Evolutionary conservation across 768 basidiomycete species (phyloP).

Genomic region (Bullera alba): DNA sequence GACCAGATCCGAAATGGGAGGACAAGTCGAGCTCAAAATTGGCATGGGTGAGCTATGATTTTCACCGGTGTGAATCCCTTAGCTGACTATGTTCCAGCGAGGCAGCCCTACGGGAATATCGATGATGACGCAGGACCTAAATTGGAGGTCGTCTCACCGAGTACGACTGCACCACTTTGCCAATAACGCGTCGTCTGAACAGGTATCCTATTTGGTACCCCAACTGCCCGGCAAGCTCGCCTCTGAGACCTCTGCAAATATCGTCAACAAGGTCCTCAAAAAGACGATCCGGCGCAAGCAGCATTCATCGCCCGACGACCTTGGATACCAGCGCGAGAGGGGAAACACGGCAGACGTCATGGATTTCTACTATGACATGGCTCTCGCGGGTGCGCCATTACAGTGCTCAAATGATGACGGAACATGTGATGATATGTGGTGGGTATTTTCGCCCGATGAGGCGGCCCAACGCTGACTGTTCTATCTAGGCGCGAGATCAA

Average conservation of each 20-base stretch:
- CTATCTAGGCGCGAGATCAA: conserved; percentile 29
- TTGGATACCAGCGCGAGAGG: conserved; percentile 16
- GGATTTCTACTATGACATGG: conserved; percentile 39
- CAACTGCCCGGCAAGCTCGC: too few species aligned
- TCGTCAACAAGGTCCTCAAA: too few species aligned
- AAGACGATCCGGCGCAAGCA: too few species aligned
- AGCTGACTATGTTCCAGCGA: conserved; percentile 12
- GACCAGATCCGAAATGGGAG: conserved; percentile 40
- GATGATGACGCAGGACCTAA: conserved; percentile 36
- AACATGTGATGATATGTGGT: conserved; percentile 42
- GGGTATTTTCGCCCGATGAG: conserved; percentile 6
- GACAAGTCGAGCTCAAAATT: conserved; percentile 33
- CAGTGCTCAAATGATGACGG: conserved; percentile 44
- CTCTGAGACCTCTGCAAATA: too few species aligned
- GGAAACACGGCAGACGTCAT: conserved; percentile 16
- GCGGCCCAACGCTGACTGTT: background rate
- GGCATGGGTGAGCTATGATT: conserved; percentile 30
- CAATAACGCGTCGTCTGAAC: conserved; percentile 23
- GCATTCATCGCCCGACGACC: too few species aligned
- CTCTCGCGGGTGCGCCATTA: conserved; percentile 40
- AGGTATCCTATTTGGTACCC: conserved; percentile 26
- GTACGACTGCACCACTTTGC: conserved; percentile 41
- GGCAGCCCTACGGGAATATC: conserved; percentile 45
- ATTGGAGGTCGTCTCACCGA: conserved; percentile 40
- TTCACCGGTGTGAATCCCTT: background rate